Evolutionary conservation across 306 rosid genomes (phyloP).

Genomic region (Prunus armeniaca): DNA sequence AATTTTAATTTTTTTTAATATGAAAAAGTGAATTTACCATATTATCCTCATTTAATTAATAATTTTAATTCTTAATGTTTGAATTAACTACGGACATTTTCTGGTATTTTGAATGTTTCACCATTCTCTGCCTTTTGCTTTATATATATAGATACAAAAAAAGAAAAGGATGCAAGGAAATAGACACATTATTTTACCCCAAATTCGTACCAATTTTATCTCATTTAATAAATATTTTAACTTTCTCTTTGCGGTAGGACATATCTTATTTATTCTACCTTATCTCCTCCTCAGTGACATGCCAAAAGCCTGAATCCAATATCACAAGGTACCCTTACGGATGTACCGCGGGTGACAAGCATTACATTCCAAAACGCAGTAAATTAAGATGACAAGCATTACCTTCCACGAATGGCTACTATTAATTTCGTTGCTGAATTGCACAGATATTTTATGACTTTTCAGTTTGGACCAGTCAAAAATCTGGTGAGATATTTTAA

Average conservation of each 20-base stretch:
- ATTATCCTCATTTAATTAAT: too few species aligned
- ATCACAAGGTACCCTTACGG: not conserved
- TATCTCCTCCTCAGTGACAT: not conserved
- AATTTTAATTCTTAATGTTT: too few species aligned
- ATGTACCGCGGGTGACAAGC: not conserved
- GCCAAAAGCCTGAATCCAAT: not conserved
- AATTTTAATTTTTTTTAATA: too few species aligned
- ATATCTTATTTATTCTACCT: not conserved
- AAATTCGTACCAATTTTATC: too few species aligned
- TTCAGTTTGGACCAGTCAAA: not conserved
- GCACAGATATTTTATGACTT: not conserved
- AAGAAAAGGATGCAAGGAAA: too few species aligned
- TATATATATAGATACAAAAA: too few species aligned
- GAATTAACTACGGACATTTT: too few species aligned
- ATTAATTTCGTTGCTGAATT: not conserved
- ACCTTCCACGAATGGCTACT: not conserved
- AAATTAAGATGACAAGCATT: not conserved
- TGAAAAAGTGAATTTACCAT: too few species aligned
- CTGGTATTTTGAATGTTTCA: too few species aligned
- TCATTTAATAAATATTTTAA: too few species aligned
- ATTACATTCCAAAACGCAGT: not conserved
- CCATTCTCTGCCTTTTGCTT: too few species aligned
- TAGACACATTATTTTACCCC: too few species aligned
- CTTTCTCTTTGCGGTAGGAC: not conserved
- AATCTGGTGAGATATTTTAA: not conserved